Evolutionary conservation across 768 basidiomycete species (phyloP).

Genomic region (Tylopilus sp.): DNA sequence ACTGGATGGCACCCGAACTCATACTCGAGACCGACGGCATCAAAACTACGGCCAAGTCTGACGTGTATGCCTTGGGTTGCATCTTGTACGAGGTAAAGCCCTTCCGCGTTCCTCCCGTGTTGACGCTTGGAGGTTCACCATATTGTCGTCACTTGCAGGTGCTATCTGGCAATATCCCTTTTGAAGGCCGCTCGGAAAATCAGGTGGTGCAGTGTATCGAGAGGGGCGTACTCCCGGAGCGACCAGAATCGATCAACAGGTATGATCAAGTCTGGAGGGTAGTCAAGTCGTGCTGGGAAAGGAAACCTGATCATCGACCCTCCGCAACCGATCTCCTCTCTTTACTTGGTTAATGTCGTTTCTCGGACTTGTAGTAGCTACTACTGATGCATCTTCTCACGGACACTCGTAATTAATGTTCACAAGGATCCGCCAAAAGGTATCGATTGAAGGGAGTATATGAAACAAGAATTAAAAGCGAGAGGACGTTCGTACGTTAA

Average conservation of each 20-base stretch:
- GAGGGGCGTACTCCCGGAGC: not conserved
- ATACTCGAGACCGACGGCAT: not conserved
- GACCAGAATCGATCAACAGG: constrained; percentile 4
- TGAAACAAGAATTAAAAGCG: constrained; percentile 17
- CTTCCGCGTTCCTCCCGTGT: not conserved
- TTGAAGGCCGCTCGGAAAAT: not conserved
- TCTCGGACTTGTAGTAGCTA: not conserved
- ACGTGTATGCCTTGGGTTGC: constrained; percentile 29
- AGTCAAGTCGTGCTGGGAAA: constrained; percentile 9
- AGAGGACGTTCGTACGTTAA: constrained; percentile 16
- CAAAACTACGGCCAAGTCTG: constrained; percentile 14
- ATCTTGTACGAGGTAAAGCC: constrained; percentile 29
- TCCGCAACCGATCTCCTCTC: constrained; percentile 5
- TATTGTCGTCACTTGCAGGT: constrained; percentile 13
- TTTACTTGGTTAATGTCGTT: not conserved
- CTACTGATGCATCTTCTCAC: no score
- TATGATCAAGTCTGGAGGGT: constrained; percentile 17
- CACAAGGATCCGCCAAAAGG: not conserved
- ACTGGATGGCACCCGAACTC: constrained; percentile 31
- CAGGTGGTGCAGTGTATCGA: not conserved
- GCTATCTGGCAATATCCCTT: constrained; percentile 15
- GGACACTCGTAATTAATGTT: no score
- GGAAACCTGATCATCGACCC: constrained; percentile 11
- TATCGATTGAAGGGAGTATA: constrained; percentile 9
- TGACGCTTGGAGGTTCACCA: not conserved